A percentile compares a stretch with the other conserved stretches of the same genome.
These are phyloP conservation scores for Colletotrichum sp. DNA, from an alignment of 2,329 filamentous ascomycete genomes.

Conservation along the genomic window DNA sequence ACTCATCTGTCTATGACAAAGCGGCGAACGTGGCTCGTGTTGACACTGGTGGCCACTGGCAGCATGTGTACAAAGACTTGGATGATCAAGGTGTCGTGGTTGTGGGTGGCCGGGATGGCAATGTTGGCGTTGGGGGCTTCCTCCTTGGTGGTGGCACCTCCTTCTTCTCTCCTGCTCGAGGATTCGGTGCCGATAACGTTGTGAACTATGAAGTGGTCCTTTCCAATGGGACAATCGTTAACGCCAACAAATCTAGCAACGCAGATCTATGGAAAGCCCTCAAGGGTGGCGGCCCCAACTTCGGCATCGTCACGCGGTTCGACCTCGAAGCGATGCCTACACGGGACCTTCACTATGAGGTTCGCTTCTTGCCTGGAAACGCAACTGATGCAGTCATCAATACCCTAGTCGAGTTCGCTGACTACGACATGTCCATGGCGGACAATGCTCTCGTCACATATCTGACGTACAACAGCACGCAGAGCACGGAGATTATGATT, in stretches of 20 bases:
- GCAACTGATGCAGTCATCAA: slow-evolving; percentile 24
- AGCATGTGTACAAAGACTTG: slow-evolving; percentile 6
- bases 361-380: not conserved
- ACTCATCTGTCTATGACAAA: slow-evolving; percentile 17
- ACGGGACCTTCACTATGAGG: not conserved
- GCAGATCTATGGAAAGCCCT: slow-evolving; percentile 48
- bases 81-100: slow-evolving; percentile 33
- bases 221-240: slow-evolving; percentile 42
- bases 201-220: slow-evolving; percentile 48
- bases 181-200: slow-evolving; percentile 45
- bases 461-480: not conserved
- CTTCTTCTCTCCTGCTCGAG: slow-evolving; percentile 25
- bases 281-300: slow-evolving; percentile 53
- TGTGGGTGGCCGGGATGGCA: slow-evolving; percentile 47
- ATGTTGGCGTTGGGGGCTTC: slow-evolving; percentile 34
- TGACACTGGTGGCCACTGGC: slow-evolving; percentile 21
- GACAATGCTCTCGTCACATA: not conserved
- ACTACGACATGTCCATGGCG: not conserved
- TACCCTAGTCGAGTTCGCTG: slow-evolving; percentile 29
- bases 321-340: not conserved
- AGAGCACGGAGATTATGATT: slow-evolving; percentile 13
- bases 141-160: slow-evolving; percentile 31
- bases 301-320: slow-evolving; percentile 40
- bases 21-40: slow-evolving; percentile 26
- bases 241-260: slow-evolving; percentile 38